A percentile compares a stretch with the other conserved stretches of the same genome.
These are phyloP conservation scores for Penicillium sp. DNA, from an alignment of 2,329 filamentous ascomycete species.

Conservation along the genomic window DNA sequence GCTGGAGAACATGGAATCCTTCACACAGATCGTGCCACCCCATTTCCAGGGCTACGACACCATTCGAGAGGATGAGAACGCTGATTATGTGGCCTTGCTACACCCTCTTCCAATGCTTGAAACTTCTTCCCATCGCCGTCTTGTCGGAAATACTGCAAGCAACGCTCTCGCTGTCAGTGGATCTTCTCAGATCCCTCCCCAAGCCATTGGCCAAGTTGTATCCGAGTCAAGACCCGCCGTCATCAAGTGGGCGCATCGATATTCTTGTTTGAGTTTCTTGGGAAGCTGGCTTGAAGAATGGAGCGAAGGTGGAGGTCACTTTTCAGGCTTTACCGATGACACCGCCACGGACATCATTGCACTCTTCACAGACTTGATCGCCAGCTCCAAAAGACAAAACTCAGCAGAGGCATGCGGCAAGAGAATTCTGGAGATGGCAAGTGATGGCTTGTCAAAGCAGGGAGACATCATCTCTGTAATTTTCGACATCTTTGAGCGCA, in stretches of 20 bases:
- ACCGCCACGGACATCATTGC: constrained; percentile 72
- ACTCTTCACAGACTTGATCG: constrained; percentile 71
- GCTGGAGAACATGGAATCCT: constrained; percentile 67
- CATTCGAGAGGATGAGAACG: constrained; percentile 81
- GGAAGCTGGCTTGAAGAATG: constrained; percentile 64
- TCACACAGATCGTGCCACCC: constrained; percentile 75
- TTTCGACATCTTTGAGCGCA: constrained; percentile 80
- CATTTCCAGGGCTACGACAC: constrained; percentile 74
- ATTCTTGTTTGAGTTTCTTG: constrained; percentile 78
- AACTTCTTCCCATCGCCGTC: constrained; percentile 25
- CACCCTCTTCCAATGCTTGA: constrained; percentile 55
- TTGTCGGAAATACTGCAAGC: constrained; percentile 24
- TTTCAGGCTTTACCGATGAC: constrained; percentile 57
- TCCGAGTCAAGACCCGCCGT: constrained; percentile 76
- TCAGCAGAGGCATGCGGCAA: constrained; percentile 42
- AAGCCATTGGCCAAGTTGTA: constrained; percentile 61
- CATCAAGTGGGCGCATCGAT: constrained; percentile 70
- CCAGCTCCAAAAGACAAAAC: constrained; percentile 38
- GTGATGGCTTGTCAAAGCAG: constrained; percentile 49
- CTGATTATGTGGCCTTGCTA: constrained; percentile 71
- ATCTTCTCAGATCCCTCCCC: constrained; percentile 39
- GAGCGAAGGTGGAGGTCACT: constrained; percentile 52
- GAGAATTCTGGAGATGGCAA: constrained; percentile 52
- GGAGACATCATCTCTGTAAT: constrained; percentile 77
- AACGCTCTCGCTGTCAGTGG: constrained; percentile 38